Base-by-base conservation (phyloP, 345 rosid species). In the Arabis hirsuta region DNA sequence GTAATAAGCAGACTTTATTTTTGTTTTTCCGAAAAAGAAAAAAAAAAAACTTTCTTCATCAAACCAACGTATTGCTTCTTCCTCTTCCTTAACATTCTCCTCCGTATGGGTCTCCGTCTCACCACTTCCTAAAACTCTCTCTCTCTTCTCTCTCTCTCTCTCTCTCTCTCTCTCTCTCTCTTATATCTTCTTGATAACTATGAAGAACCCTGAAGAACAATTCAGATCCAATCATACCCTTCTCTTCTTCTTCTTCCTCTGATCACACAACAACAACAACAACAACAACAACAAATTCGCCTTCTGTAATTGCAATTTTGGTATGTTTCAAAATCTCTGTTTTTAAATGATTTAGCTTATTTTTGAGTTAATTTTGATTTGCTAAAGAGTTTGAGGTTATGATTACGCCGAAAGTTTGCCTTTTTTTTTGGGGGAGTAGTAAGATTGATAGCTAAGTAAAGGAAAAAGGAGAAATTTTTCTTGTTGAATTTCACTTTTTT, bases 361-460 rank as follows among this genome's bases (percentile, higher is more conserved):
- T 67, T 32, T 34, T 41, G 8, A 32, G 22, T 36, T 65, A 34
- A 39, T 55, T 55, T 47, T 73, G 3, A 4, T 16, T 55, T 11
- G 39, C 10, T 7, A 61, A 43, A 29, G 53, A 62, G 53, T 61
- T 67, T 41, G 24, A 19, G 44, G 14, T 69, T 55, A 45, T 76
- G 53, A 69, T 69, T 54, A 52, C 34, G 6, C 14, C n/a, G n/a
- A 76, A 76, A 76, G 76, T 70, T 70, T 24, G 7, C 42, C 56
- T 70, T 67, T 55, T 69, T 27, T 4, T 22, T 32, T 22, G 24
- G 24, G 65, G 55, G 61, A 63, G 55, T 76, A 70, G 74, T 76
- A 69, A 69, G 67, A 56, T 76, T 65, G 76, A 71, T 76, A 64
- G 80, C 72, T 71, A 71, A 76, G 80, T 65, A 71, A 76, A 76